Base-by-base conservation (phyloP, 148 eudicot species). In the Silene latifolia region DNA sequence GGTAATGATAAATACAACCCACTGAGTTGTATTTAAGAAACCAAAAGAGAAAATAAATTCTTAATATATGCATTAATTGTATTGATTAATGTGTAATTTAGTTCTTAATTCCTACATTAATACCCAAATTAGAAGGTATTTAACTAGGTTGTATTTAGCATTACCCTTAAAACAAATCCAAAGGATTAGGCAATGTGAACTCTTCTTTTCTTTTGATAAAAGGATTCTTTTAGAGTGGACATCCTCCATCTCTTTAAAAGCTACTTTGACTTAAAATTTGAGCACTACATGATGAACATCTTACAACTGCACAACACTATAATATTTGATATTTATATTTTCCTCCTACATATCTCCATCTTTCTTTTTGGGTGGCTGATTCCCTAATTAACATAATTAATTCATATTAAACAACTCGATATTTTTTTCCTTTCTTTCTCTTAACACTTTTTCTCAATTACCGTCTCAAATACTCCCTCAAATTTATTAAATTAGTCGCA, bases 191-290 rank as follows among this genome's bases (percentile, higher is more conserved):
- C 47, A 77, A 25, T 56, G 58, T 77, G 68, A 77, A 77, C 27
- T 69, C 80, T 77, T 51, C 73, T 79, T 79, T 79, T 32, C 69
- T 74, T 68, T 68, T 67, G 77, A 47, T 61, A 67, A 79, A 73
- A 74, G 81, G 73, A 79, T 79, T 73, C 82, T 69, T 67, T 73
- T 67, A 69, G 67, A 39, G 8, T 39, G 44, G 44, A 39, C 44
- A 39, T 39, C 44, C 44, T 39, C 9, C 44, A 39, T 39, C 44
- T 39, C 9, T 39, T 39, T 39, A 74, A 69, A 79, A 69, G 82
- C 64, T 63, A 67, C 70, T 74, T 79, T 79, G 74, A 69, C 44
- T 7, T 0, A 39, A 39, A 39, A 39, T 39, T 39, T 39, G 44
- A 39, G 44, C 44, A 39, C 44, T 35, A 35, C 42, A 35, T 35